phyloP scores from a whole-genome alignment of 768 basidiomycete genomes.

The Termitomyces sp. region DNA sequence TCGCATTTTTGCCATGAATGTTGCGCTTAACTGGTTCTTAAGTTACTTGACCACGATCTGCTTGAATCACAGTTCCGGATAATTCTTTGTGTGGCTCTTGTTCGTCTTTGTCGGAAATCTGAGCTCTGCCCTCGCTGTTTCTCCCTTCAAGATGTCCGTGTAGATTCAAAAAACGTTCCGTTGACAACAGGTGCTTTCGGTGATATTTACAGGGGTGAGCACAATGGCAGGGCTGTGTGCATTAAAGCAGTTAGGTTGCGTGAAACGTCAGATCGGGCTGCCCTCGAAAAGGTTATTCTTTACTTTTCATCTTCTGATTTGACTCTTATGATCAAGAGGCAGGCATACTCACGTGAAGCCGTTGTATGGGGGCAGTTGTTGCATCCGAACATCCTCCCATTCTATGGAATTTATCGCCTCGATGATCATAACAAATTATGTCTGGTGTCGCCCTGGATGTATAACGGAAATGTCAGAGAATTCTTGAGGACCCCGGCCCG shows the following conservation, averaged over 20 bases:
- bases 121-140: conserved; percentile 24
- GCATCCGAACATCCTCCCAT: conserved; percentile 26
- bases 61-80: conserved; percentile 4
- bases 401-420: conserved; percentile 31
- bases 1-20: neutral
- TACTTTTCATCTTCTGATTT: neutral
- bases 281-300: conserved; percentile 18
- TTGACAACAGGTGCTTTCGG: conserved; percentile 20
- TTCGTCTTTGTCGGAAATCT: conserved; percentile 20
- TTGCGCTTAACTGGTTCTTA: neutral
- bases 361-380: conserved; percentile 10
- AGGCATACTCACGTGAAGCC: conserved; percentile 10
- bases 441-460: conserved; percentile 35
- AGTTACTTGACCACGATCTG: conserved; percentile 15
- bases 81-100: conserved; percentile 14
- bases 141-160: conserved; percentile 7
- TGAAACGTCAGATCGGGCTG: conserved; percentile 11
- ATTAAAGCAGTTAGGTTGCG: conserved; percentile 22
- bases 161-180: neutral
- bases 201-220: conserved; percentile 23
- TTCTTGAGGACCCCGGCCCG: conserved; percentile 4
- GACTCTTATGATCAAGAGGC: neutral
- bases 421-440: conserved; percentile 19
- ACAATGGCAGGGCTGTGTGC: conserved; percentile 17
- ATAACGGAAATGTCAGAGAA: conserved; percentile 28